These are phyloP conservation scores for Rhamnella rubrinervis DNA, from an alignment of 331 rosid genomes.

Conservation along the genomic window DNA sequence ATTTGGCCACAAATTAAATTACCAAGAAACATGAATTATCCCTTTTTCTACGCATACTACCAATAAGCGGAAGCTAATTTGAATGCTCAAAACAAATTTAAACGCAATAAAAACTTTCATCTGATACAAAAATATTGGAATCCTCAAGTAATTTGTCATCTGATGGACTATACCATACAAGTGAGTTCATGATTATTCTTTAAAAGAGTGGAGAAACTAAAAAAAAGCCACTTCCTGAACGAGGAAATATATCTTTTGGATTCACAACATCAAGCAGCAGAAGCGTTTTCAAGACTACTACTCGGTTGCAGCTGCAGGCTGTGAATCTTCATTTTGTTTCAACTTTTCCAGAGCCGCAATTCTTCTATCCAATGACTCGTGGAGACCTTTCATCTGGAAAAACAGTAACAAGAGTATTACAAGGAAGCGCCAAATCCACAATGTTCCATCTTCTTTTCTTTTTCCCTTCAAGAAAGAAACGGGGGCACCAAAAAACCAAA, in stretches of 20 bases:
- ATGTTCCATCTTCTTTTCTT: too few relatives aligned
- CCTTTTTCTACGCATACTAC: neutral
- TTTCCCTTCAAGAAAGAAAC: too few relatives aligned
- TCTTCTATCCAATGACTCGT: constrained; percentile 62
- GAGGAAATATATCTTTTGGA: neutral
- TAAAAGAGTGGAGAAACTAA: constrained; percentile 8
- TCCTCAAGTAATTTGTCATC: constrained; percentile 11
- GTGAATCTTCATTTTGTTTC: constrained; percentile 53
- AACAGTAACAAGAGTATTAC: neutral
- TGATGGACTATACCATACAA: constrained; percentile 20
- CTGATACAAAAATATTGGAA: constrained; percentile 9
- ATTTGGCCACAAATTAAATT: too few relatives aligned
- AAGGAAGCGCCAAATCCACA: too few relatives aligned
- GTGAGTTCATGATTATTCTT: constrained; percentile 36
- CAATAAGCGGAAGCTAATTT: neutral
- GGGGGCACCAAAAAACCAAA: too few relatives aligned
- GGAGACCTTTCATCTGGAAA: constrained; percentile 66
- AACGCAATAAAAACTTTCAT: constrained; percentile 7
- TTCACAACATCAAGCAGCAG: constrained; percentile 25
- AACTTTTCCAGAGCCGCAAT: constrained; percentile 73
- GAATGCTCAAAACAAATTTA: constrained; percentile 4
- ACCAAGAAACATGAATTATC: too few relatives aligned
- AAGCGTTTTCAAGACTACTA: constrained; percentile 28
- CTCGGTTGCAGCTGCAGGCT: constrained; percentile 55
- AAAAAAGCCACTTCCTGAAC: constrained; percentile 16